These are phyloP conservation scores for Yamadazyma nakazawae DNA, from an alignment of 805 yeast species.

Conservation along the genomic window DNA sequence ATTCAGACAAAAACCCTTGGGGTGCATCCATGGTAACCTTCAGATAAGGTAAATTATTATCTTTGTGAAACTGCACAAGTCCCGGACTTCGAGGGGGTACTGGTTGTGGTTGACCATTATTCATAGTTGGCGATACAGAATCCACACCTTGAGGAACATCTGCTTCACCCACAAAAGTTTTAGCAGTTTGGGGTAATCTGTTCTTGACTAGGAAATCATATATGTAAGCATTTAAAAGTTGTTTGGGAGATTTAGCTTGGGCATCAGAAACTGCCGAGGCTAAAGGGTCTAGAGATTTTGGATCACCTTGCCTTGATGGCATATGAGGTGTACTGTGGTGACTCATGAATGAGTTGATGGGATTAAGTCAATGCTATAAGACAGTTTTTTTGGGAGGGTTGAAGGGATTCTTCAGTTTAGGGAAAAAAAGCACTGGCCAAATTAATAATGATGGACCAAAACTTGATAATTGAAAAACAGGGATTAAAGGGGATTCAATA, in stretches of 20 bases:
- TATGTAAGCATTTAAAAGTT: conserved; percentile 74
- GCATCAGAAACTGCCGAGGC: conserved; percentile 26
- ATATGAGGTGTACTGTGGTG: conserved; percentile 37
- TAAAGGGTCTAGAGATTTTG: conserved; percentile 4
- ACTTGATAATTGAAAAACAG: not conserved
- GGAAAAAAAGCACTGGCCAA: not conserved
- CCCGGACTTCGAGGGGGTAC: conserved; percentile 8
- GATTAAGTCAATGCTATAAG: not conserved
- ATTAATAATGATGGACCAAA: not conserved
- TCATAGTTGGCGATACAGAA: conserved; percentile 6
- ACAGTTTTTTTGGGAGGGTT: no score
- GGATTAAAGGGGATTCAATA: not conserved
- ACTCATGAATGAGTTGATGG: conserved; percentile 22
- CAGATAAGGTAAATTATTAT: conserved; percentile 46
- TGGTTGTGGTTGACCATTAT: conserved; percentile 24
- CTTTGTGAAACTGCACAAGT: conserved; percentile 29
- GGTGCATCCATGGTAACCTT: conserved; percentile 73
- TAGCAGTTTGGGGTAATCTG: conserved; percentile 68
- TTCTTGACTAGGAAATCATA: conserved; percentile 82
- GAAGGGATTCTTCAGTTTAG: no score
- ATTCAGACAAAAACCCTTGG: conserved; percentile 81
- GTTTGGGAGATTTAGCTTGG: conserved; percentile 52
- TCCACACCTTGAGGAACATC: conserved; percentile 45
- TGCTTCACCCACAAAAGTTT: conserved; percentile 71
- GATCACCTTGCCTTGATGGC: conserved; percentile 1